phyloP scores from a whole-genome alignment of 1,284 basidiomycete genomes.

The Naganishia sp. region DNA sequence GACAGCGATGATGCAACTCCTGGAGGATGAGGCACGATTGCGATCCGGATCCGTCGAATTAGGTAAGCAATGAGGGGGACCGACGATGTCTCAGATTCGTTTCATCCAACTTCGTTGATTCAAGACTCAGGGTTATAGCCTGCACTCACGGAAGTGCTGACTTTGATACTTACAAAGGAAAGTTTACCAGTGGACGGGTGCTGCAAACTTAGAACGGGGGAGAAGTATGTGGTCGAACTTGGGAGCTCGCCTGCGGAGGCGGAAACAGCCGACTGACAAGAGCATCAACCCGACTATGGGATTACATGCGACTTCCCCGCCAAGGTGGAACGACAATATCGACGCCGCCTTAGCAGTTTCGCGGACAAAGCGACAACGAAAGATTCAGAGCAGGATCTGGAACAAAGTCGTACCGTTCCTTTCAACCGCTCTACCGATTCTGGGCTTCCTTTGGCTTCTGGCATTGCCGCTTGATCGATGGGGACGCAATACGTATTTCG shows the following conservation, averaged over 20 bases:
- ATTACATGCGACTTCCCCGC: background rate
- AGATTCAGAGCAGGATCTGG: background rate
- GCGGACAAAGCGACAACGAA: background rate
- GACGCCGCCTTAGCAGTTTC: conserved; percentile 1
- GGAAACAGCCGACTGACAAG: background rate
- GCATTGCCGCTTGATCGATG: conserved; percentile 67
- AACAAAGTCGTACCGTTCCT: conserved; percentile 2
- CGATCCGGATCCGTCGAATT: conserved; percentile 4
- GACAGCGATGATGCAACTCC: conserved; percentile 20
- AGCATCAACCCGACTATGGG: background rate
- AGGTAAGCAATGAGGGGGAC: background rate
- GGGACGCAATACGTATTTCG: conserved; percentile 73
- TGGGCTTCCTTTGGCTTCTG: conserved; percentile 74
- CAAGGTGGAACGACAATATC: conserved; percentile 13
- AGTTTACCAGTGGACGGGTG: too few relatives aligned
- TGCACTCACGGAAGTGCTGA: too few relatives aligned
- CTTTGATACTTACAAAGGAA: too few relatives aligned
- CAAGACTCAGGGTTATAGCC: too few relatives aligned
- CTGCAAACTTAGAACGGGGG: too few relatives aligned
- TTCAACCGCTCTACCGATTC: conserved; percentile 58
- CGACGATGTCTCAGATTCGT: conserved; percentile 20
- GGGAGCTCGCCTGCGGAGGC: conserved; percentile 2
- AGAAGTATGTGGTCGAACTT: background rate
- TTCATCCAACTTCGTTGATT: background rate
- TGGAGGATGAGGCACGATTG: background rate